Percentiles rank a stretch among this genome's conserved stretches.
phyloP scores from a whole-genome alignment of 2,329 filamentous ascomycete genomes.

The Beauveria rudraprayagi region DNA sequence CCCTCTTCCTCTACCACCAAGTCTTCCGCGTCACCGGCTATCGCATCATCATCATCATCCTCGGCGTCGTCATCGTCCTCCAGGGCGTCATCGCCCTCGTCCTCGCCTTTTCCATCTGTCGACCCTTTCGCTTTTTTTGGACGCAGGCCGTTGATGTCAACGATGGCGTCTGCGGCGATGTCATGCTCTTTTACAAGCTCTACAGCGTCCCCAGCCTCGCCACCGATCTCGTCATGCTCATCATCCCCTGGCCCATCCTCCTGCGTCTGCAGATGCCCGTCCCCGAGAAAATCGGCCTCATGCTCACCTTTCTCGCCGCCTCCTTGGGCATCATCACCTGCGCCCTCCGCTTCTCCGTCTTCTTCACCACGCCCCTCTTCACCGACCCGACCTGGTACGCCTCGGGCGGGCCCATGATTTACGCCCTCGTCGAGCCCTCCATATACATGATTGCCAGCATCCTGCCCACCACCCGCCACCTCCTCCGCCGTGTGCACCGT shows the following conservation, averaged over 20 bases:
- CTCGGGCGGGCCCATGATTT: conserved; percentile 13
- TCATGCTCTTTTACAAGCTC: conserved; percentile 14
- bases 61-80: conserved; percentile 9
- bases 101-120: conserved; percentile 11
- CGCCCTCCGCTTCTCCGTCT: conserved; percentile 12
- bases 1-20: conserved; percentile 13
- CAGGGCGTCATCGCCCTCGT: conserved; percentile 11
- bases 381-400: conserved; percentile 13
- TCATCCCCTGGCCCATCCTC: conserved; percentile 13
- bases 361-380: conserved; percentile 13
- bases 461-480: conserved; percentile 10
- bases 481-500: conserved; percentile 5
- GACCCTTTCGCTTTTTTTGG: conserved; percentile 12
- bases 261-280: conserved; percentile 11
- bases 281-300: conserved; percentile 8
- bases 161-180: conserved; percentile 11
- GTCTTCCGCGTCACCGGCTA: conserved; percentile 7
- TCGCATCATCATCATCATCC: conserved; percentile 4
- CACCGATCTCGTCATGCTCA: conserved; percentile 11
- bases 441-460: conserved; percentile 14
- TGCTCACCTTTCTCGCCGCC: conserved; percentile 11
- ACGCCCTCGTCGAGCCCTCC: conserved; percentile 13
- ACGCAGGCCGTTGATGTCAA: conserved; percentile 10
- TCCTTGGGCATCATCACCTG: conserved; percentile 13
- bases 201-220: conserved; percentile 13